Evolutionary conservation across 2,329 filamentous ascomycete genomes (phyloP), one percentile per base, ranked within the genome.

Genomic region (Calonectria pseudoturangicola): DNA sequence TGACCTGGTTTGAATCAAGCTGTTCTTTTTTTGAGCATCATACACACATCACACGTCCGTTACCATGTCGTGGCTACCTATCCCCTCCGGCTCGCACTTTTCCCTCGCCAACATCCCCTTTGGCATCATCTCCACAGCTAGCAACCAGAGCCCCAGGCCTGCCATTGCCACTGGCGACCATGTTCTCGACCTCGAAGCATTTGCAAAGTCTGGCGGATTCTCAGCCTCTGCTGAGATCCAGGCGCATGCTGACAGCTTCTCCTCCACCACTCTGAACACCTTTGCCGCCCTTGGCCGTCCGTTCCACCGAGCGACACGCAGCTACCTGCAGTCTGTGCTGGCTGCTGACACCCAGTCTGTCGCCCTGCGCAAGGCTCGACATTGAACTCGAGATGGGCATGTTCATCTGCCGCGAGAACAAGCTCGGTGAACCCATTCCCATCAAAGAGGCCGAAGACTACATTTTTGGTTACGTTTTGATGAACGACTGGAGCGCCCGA

Each of bases 81-180:
- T 86, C 25, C 79, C 83, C n/a, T 78, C 81, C 4, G 83, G 79
- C 51, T 84, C 78, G 36, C 75, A 79, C 68, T 79, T 79, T 60
- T 79, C 94, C 10, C 86, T 96, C 65, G 91, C 92, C 79, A 97
- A 97, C 81, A 93, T 97, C 67, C 94, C 94, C 1, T 96, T 96
- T 80, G 94, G 94, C 79, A 92, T 97, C 85, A 94, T 97, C 81
- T 93, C 92, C 36, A 93, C 93, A 0, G 75, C 87, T 3, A 83
- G 87, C 7, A 87, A 90, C 71, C 79, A 87, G 15, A 87, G 87
- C 30, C 93, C 88, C 2, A 92, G 92, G 33, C 89, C 92, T 12
- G 94, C 93, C 16, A 85, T 94, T 72, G 93, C 93, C 12, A 93
- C 97, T 77, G 94, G 94, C 62, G 89, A 92, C 39, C 86, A 94